Evolutionary conservation across 202 grass and related monocot genomes (phyloP).

Genomic region (Tripidium arundinaceum): DNA sequence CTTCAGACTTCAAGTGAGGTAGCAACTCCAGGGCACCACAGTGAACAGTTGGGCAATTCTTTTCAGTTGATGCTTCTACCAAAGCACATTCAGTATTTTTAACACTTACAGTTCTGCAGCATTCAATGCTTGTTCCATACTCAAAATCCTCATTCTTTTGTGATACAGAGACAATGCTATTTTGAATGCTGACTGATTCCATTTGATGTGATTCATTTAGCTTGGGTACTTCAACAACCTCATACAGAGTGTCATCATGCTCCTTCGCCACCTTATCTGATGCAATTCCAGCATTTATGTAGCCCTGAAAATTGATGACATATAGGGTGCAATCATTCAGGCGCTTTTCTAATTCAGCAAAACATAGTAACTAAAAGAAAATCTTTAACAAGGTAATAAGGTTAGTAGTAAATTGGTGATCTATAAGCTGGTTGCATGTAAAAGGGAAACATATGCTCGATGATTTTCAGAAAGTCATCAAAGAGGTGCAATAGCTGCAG

Average conservation of each 20-base stretch:
- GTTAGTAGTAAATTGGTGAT: conserved; percentile 6
- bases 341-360: conserved; percentile 18
- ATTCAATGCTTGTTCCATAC: conserved; percentile 17
- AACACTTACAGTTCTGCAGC: neutral
- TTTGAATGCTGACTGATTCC: conserved; percentile 31
- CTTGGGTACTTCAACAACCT: conserved; percentile 41
- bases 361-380: conserved; percentile 30
- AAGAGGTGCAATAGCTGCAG: conserved; percentile 5
- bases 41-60: conserved; percentile 4
- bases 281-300: conserved; percentile 96
- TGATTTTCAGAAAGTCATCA: conserved; percentile 22
- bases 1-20: conserved; percentile 20
- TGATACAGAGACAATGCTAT: conserved; percentile 24
- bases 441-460: conserved; percentile 1
- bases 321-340: conserved; percentile 21
- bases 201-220: conserved; percentile 40
- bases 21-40: conserved; percentile 29
- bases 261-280: conserved; percentile 38
- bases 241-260: neutral
- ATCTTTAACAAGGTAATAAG: neutral
- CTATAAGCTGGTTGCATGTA: conserved; percentile 24
- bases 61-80: conserved; percentile 38
- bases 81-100: conserved; percentile 27
- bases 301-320: conserved; percentile 58
- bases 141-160: conserved; percentile 34